Evolutionary conservation across 805 yeast species (phyloP).

Genomic region (Yarrowia keelungensis): DNA sequence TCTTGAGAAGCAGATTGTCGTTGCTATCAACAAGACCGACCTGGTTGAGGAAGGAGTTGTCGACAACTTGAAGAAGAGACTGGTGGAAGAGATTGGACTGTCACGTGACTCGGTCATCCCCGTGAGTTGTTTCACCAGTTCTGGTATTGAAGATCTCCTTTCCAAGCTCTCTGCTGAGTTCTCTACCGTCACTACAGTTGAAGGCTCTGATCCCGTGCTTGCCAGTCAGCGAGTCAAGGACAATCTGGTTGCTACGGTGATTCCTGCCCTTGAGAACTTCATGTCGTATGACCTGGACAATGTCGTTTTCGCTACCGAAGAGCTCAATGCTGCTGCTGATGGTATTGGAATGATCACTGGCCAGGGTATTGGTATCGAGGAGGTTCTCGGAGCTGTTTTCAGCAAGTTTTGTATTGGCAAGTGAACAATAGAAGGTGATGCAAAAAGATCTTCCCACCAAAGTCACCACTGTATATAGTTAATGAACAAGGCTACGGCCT

Average conservation of each 20-base stretch:
- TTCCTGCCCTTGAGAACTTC: conserved; percentile 76
- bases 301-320: conserved; percentile 80
- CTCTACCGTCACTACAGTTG: conserved; percentile 57
- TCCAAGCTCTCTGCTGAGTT: conserved; percentile 52
- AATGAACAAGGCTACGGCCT: no score
- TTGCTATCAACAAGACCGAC: conserved; percentile 50
- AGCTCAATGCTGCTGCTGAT: conserved; percentile 72
- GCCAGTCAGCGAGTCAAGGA: conserved; percentile 81
- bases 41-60: conserved; percentile 11
- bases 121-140: conserved; percentile 66
- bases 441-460: no score
- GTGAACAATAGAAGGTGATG: conserved; percentile 47
- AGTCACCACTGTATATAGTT: background rate
- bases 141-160: conserved; percentile 65
- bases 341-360: conserved; percentile 96
- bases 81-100: conserved; percentile 31
- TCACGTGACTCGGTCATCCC: conserved; percentile 42
- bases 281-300: conserved; percentile 57
- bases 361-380: conserved; percentile 85
- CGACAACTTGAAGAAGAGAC: background rate
- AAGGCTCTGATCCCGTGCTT: conserved; percentile 62
- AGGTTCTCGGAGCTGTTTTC: conserved; percentile 87
- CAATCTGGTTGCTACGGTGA: conserved; percentile 73
- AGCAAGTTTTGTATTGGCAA: conserved; percentile 95
- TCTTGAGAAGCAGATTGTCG: conserved; percentile 44